These are phyloP conservation scores for Linderina pennispora DNA, from an alignment of 192 early-diverging fungal species.

Conservation along the genomic window DNA sequence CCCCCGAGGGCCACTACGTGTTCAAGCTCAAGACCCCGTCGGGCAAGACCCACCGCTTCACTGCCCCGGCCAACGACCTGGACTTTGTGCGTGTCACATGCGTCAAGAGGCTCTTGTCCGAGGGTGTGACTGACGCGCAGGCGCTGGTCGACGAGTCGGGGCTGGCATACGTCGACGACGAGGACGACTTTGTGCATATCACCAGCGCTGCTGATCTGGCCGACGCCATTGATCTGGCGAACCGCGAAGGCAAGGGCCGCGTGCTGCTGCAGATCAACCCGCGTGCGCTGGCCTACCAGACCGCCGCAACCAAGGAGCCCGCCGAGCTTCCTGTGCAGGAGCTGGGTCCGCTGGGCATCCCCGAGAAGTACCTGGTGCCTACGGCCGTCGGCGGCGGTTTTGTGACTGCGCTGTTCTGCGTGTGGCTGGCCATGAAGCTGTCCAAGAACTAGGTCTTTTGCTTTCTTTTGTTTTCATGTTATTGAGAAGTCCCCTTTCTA, in stretches of 20 bases:
- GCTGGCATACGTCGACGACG: constrained; percentile 87
- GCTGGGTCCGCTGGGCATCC: constrained; percentile 30
- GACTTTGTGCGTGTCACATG: constrained; percentile 51
- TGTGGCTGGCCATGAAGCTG: constrained; percentile 42
- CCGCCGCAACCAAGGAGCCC: constrained; percentile 1
- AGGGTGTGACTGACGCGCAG: constrained; percentile 48
- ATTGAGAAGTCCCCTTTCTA: background rate
- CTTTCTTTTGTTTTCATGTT: background rate
- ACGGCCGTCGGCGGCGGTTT: constrained; percentile 47
- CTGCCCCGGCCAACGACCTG: constrained; percentile 50
- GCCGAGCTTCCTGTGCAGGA: background rate
- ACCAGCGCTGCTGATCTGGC: constrained; percentile 69
- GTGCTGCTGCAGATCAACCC: constrained; percentile 63
- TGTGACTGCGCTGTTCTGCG: constrained; percentile 43
- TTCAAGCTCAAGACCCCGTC: constrained; percentile 77
- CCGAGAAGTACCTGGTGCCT: constrained; percentile 42
- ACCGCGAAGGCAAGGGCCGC: constrained; percentile 66
- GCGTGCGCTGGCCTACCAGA: constrained; percentile 12
- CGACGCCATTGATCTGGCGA: constrained; percentile 79
- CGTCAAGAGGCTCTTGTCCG: constrained; percentile 52
- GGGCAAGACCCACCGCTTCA: constrained; percentile 72
- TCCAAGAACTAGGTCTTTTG: constrained; percentile 36
- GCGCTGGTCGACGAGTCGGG: constrained; percentile 43
- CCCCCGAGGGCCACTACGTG: constrained; percentile 42
- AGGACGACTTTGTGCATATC: constrained; percentile 80